Evolutionary conservation across 1,284 basidiomycete genomes (phyloP).

Genomic region (Ganoderma lucidum): DNA sequence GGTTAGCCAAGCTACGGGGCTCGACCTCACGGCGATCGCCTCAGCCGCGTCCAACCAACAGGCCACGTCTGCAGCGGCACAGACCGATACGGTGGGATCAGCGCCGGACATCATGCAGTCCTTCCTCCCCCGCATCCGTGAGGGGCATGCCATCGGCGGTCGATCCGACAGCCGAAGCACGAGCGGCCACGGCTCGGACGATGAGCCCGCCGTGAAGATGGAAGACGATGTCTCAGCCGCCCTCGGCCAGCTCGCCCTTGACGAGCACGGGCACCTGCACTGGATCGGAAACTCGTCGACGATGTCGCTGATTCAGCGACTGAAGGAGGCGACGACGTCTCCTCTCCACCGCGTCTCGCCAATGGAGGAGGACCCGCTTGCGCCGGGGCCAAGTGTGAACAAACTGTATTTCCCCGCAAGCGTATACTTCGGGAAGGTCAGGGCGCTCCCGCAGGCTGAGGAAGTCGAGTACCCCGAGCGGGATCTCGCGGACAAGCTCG

Average conservation of each 20-base stretch:
- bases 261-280: constrained; percentile 89
- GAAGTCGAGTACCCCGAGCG: constrained; percentile 88
- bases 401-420: constrained; percentile 90
- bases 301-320: constrained; percentile 90
- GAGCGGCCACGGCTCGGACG: constrained; percentile 41
- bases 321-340: constrained; percentile 76
- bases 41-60: constrained; percentile 37
- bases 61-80: constrained; percentile 36
- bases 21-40: constrained; percentile 48
- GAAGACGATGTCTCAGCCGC: constrained; percentile 80
- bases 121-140: constrained; percentile 39
- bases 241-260: constrained; percentile 86
- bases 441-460: constrained; percentile 82
- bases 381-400: constrained; percentile 77
- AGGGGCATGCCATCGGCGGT: constrained; percentile 39
- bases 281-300: constrained; percentile 94
- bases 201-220: constrained; percentile 50
- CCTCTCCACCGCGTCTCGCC: constrained; percentile 81
- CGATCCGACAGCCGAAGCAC: constrained; percentile 45
- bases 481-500: constrained; percentile 85
- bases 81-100: constrained; percentile 20
- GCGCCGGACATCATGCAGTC: constrained; percentile 37
- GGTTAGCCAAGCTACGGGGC: constrained; percentile 52
- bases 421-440: constrained; percentile 87
- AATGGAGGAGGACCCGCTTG: constrained; percentile 81